Base-by-base conservation (phyloP, 345 rosid species). In the Camelina hispida region DNA sequence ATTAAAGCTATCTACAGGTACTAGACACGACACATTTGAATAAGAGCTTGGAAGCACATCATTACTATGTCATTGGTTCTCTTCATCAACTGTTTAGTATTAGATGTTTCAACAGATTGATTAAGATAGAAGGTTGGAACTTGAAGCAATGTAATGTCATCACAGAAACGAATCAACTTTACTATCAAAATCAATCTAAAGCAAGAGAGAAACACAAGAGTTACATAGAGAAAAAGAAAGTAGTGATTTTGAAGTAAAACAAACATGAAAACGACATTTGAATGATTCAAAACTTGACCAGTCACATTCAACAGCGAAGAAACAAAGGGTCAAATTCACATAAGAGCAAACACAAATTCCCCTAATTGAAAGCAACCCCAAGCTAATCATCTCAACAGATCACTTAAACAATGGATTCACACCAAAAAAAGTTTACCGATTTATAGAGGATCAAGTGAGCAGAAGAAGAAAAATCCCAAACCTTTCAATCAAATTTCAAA, bases 211-310 rank as follows among this genome's bases (percentile, higher is more conserved):
- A 25, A 3, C 53, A 52, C 62, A 48, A 25, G 15, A 38, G 7
- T 28, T 23, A 72, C 5, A 64, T 23, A 47, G 13, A 32, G 40
- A n/a, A 4, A 51, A 48, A 38, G 42, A 23, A 6, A 44, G 28
- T 52, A 66, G 47, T 35, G 67, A 68, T 50, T 50, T 14, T 48
- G 38, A 47, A 60, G 62, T 30, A 47, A 28, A 46, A 20, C 57
- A 53, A 58, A 37, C 52, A 62, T 64, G 80, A 77, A 42, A 71
- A 51, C 10, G 77, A 78, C 73, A 66, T 66, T 59, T 17, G 4
- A 50, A 3, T 44, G 71, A 35, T 23, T 55, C 17, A 14, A 76
- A 64, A 1, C 54, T 18, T 71, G 67, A 56, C 38, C n/a, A 37
- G 62, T 71, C 77, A 48, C 66, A 77, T 65, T 23, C 80, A 2